phyloP scores from a whole-genome alignment of 768 basidiomycete species.

The Mycena leptocephala region DNA sequence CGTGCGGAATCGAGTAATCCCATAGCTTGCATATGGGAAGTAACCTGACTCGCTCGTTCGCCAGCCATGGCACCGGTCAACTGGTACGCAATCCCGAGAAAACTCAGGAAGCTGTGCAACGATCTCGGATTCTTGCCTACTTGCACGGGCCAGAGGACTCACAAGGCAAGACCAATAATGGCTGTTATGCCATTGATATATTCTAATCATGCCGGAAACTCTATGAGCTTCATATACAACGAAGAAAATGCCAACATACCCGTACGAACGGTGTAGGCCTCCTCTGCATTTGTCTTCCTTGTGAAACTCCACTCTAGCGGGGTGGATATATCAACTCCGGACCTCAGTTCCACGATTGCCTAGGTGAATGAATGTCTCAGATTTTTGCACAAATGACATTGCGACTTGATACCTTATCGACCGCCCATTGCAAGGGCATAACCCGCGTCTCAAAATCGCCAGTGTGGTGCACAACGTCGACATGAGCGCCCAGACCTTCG shows the following conservation, averaged over 20 bases:
- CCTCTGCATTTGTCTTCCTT: not conserved
- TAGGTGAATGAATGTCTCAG: not conserved
- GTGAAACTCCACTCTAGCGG: not conserved
- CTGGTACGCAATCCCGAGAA: slow-evolving; percentile 83
- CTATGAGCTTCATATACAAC: too few species aligned
- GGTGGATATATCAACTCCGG: not conserved
- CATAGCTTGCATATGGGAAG: slow-evolving; percentile 85
- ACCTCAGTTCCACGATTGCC: not conserved
- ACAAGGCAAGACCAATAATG: not conserved
- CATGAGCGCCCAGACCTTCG: slow-evolving; percentile 58
- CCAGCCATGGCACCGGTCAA: slow-evolving; percentile 78
- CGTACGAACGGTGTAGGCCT: too few species aligned
- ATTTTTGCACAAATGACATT: not conserved
- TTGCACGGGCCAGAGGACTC: not conserved
- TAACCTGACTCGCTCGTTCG: slow-evolving; percentile 76
- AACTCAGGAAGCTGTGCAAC: slow-evolving; percentile 72
- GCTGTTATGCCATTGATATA: not conserved
- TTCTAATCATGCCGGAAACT: not conserved
- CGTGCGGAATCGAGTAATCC: slow-evolving; percentile 81
- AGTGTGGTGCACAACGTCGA: slow-evolving; percentile 63
- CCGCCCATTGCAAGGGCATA: slow-evolving; percentile 68
- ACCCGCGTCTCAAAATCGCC: slow-evolving; percentile 65
- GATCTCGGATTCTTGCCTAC: not conserved
- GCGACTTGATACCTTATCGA: slow-evolving; percentile 59
- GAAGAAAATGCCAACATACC: not conserved